A percentile compares a stretch with the other conserved stretches of the same genome.
phyloP scores from a whole-genome alignment of 306 rosid genomes.

The Inga leiocalycina region DNA sequence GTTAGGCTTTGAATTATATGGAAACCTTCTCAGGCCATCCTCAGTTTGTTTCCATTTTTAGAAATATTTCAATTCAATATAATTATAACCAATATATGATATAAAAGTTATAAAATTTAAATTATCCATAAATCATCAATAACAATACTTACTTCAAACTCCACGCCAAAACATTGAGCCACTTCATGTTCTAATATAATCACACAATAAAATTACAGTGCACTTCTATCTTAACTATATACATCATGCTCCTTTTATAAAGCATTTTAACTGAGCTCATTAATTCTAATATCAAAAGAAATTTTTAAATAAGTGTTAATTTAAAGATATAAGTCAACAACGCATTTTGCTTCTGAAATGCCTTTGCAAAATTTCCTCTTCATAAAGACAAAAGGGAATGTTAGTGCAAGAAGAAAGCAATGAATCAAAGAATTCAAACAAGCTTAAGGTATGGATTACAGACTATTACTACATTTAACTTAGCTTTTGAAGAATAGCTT shows the following conservation, averaged over 20 bases:
- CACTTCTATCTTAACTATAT: not conserved
- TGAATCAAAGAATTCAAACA: conserved; percentile 33
- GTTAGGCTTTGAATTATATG: not conserved
- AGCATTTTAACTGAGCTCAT: not conserved
- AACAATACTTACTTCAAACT: too few relatives aligned
- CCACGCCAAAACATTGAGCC: too few relatives aligned
- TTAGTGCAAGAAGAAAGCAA: not conserved
- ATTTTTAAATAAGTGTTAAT: not conserved
- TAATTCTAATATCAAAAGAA: not conserved
- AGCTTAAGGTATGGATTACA: conserved; percentile 12
- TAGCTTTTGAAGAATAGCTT: too few relatives aligned
- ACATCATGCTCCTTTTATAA: not conserved
- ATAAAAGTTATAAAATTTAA: too few relatives aligned
- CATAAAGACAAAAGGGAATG: not conserved
- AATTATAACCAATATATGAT: too few relatives aligned
- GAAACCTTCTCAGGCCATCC: not conserved
- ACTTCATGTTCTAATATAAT: too few relatives aligned
- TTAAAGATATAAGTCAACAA: not conserved
- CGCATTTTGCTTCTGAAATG: not conserved
- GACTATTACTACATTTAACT: not conserved
- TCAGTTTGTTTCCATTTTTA: not conserved
- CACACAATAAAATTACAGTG: too few relatives aligned
- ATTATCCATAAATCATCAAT: too few relatives aligned
- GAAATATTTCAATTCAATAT: not conserved
- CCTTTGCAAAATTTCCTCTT: not conserved